Base-by-base conservation (phyloP, 2,329 filamentous ascomycete species). In the Penicillium capsulatum region DNA sequence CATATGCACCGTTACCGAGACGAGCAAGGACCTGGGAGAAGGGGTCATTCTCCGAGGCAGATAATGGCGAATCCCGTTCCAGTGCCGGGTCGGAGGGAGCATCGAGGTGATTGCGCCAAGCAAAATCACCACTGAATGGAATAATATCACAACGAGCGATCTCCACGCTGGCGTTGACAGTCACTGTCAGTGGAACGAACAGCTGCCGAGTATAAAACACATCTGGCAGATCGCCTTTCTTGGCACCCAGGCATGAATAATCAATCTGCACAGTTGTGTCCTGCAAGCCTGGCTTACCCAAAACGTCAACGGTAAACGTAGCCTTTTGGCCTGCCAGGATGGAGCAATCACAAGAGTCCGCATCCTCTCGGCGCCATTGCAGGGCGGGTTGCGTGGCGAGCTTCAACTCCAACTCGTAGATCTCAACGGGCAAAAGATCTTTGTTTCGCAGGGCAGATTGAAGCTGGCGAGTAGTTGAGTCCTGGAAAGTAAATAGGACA, bases 101-200 rank as follows among this genome's bases (percentile, higher is more conserved):
- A 17, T 50, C 45, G n/a, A 49, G 46, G 17, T 53, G 55, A 37
- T 69, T 69, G 38, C 63, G 63, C 80, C 84, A 87, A 1, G 84
- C 83, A 36, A 92, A 79, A 34, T 77, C 72, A 8, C 79, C 77
- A 33, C 80, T 79, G 8, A 94, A 75, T 1, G 88, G 82, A 22
- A 92, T 65, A 13, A 94, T 74, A 56, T 96, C 90, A 49, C 90
- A 81, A 26, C 87, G 77, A 22, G 82, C 76, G 7, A 96, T 72
- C 57, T 96, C 88, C 17, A 96, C 75, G 56, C 88, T 92, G 3
- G 89, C 86, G 58, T 96, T 96, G 33, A 97, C 91, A 4, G 91
- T 96, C 11, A 96, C 79, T 0, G 84, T 86, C 41, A 97, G 70
- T 10, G 88, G 85, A 17, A 94, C 72, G 13, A 83, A 82, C 11